Base-by-base conservation (phyloP, 805 yeast species). In the Candida fluviatilis region DNA sequence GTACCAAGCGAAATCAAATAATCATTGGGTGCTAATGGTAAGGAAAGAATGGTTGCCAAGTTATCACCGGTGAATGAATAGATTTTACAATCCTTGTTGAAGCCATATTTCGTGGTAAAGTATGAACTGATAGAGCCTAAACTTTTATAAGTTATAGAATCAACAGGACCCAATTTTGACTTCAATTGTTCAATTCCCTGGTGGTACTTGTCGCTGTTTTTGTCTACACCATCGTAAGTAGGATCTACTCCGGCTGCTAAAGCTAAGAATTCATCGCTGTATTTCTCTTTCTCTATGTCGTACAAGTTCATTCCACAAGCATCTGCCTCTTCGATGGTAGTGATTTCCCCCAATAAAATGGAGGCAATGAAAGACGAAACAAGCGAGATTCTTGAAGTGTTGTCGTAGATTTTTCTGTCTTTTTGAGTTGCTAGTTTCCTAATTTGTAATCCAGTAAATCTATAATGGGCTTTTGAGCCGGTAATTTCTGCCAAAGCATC, bases 241-340 rank as follows among this genome's bases (percentile, higher is more conserved):
- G 67, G 65, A 45, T 75, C 76, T 7, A 62, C 71, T 10, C 79
- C 79, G 1, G 79, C 76, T 13, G 80, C 75, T 12, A 75, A 58
- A 1, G 77, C 62, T 16, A 86, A 52, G 28, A 88, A 67, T 11
- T 71, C 70, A 8, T 74, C 75, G 52, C 79, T 70, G 69, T 77
- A 88, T 14, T 69, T 56, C 23, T 71, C 66, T 8, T 74, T 64
- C n/a, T 64, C 46, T 29, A 89, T 74, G 57, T 86, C 90, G 66
- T 86, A 88, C 34, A 89, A 52, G 51, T 90, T 90, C 93, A 88
- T 88, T 8, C 97, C 97, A 62, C 96, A 87, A 2, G 86, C 95
- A 60, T 90, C 97, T 11, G 87, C 79, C 50, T 82, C 82, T 49
- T 89, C 97, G 40, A 87, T 64, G 2, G 74, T 71, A 3, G 82